Evolutionary conservation across 2,329 filamentous ascomycete species (phyloP).

Genomic region (Cercospora sp.): DNA sequence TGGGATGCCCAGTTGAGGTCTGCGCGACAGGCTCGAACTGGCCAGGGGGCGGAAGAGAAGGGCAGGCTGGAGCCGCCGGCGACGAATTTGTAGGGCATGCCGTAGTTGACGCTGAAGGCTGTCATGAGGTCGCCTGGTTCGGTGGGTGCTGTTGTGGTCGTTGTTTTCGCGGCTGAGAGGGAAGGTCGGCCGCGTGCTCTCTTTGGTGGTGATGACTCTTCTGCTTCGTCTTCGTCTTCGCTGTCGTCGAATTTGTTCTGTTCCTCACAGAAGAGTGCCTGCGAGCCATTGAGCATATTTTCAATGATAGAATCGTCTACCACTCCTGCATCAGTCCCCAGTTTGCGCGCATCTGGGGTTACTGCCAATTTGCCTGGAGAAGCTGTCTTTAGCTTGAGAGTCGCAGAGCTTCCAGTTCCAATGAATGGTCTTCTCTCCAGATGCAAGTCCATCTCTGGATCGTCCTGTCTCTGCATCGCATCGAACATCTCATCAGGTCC

Average conservation of each 20-base stretch:
- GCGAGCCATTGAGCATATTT: not conserved
- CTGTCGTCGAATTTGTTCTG: not conserved
- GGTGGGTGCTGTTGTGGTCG: constrained; percentile 5
- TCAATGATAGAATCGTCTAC: not conserved
- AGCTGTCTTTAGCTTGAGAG: not conserved
- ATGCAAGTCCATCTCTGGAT: constrained; percentile 40
- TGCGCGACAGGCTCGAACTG: constrained; percentile 53
- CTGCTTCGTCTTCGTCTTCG: not conserved
- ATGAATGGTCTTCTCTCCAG: constrained; percentile 36
- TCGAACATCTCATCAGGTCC: constrained; percentile 65
- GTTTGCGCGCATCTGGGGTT: not conserved
- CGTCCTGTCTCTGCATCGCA: constrained; percentile 41
- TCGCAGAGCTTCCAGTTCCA: not conserved
- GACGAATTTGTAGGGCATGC: constrained; percentile 67
- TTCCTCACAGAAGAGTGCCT: not conserved
- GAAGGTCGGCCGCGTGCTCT: not conserved
- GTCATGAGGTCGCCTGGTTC: constrained; percentile 38
- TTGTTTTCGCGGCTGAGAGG: not conserved
- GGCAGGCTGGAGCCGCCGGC: constrained; percentile 55
- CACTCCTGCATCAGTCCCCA: not conserved
- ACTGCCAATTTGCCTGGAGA: not conserved
- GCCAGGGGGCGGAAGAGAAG: constrained; percentile 51
- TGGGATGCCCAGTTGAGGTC: constrained; percentile 58
- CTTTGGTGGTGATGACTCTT: not conserved
- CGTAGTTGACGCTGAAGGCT: constrained; percentile 43